Evolutionary conservation across 78 protist genomes (phyloP).

Genomic region (Pigoraptor vietnamica): DNA sequence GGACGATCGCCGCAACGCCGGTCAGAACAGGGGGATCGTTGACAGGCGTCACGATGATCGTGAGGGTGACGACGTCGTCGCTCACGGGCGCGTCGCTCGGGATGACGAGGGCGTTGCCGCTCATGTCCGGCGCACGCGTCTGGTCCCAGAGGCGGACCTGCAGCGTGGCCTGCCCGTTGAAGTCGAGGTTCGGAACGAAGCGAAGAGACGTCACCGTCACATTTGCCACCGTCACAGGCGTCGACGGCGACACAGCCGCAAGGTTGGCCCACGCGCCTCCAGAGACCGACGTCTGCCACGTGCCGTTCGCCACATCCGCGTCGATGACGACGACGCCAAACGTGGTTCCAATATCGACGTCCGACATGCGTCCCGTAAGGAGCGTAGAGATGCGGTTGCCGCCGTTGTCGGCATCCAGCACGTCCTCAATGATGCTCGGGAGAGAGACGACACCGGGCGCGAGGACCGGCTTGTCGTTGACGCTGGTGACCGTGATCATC

Average conservation of each 20-base stretch:
- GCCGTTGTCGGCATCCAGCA: not conserved
- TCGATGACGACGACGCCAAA: not conserved
- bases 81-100: not conserved
- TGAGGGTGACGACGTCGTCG: not conserved
- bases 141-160: not conserved
- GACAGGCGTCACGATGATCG: not conserved
- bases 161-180: not conserved
- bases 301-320: not conserved
- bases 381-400: not conserved
- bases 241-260: not conserved
- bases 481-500: not conserved
- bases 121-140: not conserved
- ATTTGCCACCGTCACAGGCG: not conserved
- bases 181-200: not conserved
- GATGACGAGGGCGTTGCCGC: no score
- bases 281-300: not conserved
- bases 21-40: not conserved
- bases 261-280: not conserved
- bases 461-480: not conserved
- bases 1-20: not conserved
- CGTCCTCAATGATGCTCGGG: not conserved
- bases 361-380: not conserved
- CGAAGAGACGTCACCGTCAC: not conserved
- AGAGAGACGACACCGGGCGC: not conserved
- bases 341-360: not conserved